Evolutionary conservation across 176 grass and related monocot species (phyloP), one percentile per base, ranked within the genome.

Genomic region (Oryza meyeriana): DNA sequence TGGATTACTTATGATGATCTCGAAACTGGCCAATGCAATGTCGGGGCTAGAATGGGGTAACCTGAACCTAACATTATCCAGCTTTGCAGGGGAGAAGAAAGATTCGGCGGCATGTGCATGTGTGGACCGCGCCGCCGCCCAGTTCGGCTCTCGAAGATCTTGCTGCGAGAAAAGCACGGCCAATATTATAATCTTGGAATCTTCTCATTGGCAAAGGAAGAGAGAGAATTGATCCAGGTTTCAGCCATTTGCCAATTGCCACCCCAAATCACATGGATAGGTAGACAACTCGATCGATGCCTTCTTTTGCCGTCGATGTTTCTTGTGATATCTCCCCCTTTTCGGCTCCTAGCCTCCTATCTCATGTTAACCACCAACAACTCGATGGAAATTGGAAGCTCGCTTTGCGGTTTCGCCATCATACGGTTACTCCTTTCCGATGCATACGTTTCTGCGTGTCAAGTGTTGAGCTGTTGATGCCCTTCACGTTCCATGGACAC

Each of bases 71-170:
- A 44, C 29, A 64, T 28, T 44, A 74, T 48, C 58, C 52, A 45
- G 44, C 20, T 33, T n/a, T 14, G 80, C 67, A 73, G 16, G 59
- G 55, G 20, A 10, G 64, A 38, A 26, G 12, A 74, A 74, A 74
- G 81, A 83, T 66, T 75, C 59, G 81, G 26, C 36, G 20, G 12
- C 68, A 72, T 34, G 48, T 81, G 76, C 77, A 25, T 18, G 3
- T 18, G 79, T 70, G 67, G 69, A 42, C 36, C 31, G 50, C 73
- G 22, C 32, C 32, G 30, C 64, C 44, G 14, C 0, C 35, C 69
- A 16, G 8, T 27, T 34, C 44, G 31, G 7, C 30, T 65, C 10
- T 75, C 9, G 71, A 75, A 75, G 81, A 29, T 75, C 22, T 75
- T 52, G 70, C 29, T 3, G 39, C 2, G 20, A 10, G 22, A 67